Base-by-base conservation (phyloP, 805 yeast species). In the Yarrowia sp. region DNA sequence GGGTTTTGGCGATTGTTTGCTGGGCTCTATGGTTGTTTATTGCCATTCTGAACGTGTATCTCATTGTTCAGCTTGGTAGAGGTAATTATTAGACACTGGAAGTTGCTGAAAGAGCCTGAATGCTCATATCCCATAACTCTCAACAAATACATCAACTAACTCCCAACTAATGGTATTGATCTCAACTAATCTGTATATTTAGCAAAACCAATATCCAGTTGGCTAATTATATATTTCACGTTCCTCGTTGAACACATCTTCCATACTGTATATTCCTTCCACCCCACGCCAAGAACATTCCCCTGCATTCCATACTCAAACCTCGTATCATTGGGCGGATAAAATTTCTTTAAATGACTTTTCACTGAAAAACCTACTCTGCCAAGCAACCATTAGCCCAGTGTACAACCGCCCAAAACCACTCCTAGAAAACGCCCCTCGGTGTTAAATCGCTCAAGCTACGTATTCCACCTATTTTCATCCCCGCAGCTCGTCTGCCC, bases 21-120 rank as follows among this genome's bases (percentile, higher is more conserved):
- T 71, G 81, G 3, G 33, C 79, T 2, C 80, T 92, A 4, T 92
- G 97, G 96, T 68, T 86, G 1, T 86, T 88, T 67, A 83, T 92
- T 42, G 76, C 88, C 0, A 80, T 83, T n/a, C 78, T 90, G 71
- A 92, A 92, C 72, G 79, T 88, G 17, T 92, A 89, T 68, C 78
- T 83, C 66, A 76, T 84, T 65, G 84, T 82, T 1, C 76, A 80
- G 64, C 69, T 84, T 43, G 80, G 84, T 6, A 68, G 74, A 32
- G 84, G 84, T 13, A 75, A 80, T 47, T 67, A 65, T 28, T 36
- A 62, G 48, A 33, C 10, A 6, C 7, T 42, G 14, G 28, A 28
- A 9, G 6, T 8, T 4, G 6, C 5, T 2, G 11, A 32, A 14
- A 44, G 35, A 28, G 50, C 47, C 13, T 9, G 47, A 43, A 43